A percentile compares a stretch with the other conserved stretches of the same genome.
Conservation (phyloP, 1,284 basidiomycete species). For the Pseudomicrostroma phylloplanum region DNA sequence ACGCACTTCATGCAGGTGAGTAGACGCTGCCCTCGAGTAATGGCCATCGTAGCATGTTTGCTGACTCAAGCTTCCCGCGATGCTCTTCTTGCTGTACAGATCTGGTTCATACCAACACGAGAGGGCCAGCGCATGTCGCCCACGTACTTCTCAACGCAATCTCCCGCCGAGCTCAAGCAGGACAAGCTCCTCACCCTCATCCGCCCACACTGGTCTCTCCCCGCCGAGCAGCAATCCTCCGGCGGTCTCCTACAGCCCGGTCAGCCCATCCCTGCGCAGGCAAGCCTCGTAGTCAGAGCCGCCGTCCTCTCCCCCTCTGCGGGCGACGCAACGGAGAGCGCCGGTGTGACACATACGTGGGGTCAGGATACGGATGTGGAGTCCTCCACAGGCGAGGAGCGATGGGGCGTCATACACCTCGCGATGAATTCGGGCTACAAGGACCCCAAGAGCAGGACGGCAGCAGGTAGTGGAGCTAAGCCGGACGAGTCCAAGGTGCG, state of each 20-base stretch:
- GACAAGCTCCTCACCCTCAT: slow-evolving; percentile 33
- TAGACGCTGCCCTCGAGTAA: not conserved
- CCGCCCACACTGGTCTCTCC: slow-evolving; percentile 22
- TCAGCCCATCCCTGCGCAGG: slow-evolving; percentile 18
- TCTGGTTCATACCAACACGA: not conserved
- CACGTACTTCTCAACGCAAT: slow-evolving; percentile 29
- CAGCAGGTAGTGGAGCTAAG: not conserved
- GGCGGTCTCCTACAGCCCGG: slow-evolving; percentile 26
- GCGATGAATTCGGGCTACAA: slow-evolving; percentile 30
- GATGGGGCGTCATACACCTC: slow-evolving; percentile 39
- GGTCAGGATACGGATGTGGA: slow-evolving; percentile 23
- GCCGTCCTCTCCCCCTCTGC: slow-evolving; percentile 19
- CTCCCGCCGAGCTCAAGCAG: slow-evolving; percentile 25
- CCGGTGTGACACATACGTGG: slow-evolving; percentile 16
- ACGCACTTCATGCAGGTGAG: slow-evolving; percentile 37
- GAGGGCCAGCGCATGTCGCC: slow-evolving; percentile 17
- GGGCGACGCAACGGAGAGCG: slow-evolving; percentile 12
- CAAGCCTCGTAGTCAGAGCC: slow-evolving; percentile 25
- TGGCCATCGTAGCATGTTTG: not conserved
- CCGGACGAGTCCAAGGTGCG: not conserved
- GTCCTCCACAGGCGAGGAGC: slow-evolving; percentile 12
- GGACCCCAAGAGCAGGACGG: slow-evolving; percentile 18
- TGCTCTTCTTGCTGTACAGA: not conserved
- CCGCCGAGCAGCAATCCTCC: slow-evolving; percentile 12
- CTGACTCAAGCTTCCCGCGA: not conserved